phyloP scores from a whole-genome alignment of 2,329 filamentous ascomycete genomes.

The Pseudocercospora eumusae region DNA sequence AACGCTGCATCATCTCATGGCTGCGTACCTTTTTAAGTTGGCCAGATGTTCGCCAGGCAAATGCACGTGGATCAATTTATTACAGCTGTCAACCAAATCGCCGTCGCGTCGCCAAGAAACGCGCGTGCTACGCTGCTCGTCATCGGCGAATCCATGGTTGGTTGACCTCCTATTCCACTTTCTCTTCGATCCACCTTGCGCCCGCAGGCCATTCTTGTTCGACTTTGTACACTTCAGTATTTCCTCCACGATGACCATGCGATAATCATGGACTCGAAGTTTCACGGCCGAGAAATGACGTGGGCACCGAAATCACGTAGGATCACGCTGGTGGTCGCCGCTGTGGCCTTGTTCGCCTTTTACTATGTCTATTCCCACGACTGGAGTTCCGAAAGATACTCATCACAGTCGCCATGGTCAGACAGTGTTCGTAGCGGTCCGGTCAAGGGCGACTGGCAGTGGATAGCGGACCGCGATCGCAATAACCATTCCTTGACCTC shows the following conservation, averaged over 20 bases:
- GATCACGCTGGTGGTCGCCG: constrained; percentile 17
- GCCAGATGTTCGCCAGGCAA: not conserved
- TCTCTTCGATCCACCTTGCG: not conserved
- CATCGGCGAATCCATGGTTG: not conserved
- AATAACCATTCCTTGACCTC: constrained; percentile 37
- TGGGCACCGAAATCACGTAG: constrained; percentile 22
- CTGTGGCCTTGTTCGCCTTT: constrained; percentile 13
- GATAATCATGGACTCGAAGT: constrained; percentile 19
- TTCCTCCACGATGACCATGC: constrained; percentile 12
- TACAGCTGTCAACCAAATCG: not conserved
- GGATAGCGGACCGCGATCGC: constrained; percentile 33
- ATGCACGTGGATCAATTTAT: not conserved
- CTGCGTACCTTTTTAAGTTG: not conserved
- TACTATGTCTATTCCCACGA: constrained; percentile 9
- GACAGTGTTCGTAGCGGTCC: not conserved
- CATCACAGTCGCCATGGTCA: not conserved
- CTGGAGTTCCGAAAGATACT: constrained; percentile 2
- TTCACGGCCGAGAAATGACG: constrained; percentile 21
- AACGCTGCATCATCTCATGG: not conserved
- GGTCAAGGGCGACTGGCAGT: constrained; percentile 5
- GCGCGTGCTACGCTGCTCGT: not conserved
- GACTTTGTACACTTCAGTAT: not conserved
- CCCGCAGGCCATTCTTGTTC: not conserved
- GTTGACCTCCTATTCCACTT: constrained; percentile 6
- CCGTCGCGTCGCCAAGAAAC: not conserved